These are phyloP conservation scores for Tolypocladium ovalisporum DNA, from an alignment of 2,329 filamentous ascomycete species.

Conservation along the genomic window DNA sequence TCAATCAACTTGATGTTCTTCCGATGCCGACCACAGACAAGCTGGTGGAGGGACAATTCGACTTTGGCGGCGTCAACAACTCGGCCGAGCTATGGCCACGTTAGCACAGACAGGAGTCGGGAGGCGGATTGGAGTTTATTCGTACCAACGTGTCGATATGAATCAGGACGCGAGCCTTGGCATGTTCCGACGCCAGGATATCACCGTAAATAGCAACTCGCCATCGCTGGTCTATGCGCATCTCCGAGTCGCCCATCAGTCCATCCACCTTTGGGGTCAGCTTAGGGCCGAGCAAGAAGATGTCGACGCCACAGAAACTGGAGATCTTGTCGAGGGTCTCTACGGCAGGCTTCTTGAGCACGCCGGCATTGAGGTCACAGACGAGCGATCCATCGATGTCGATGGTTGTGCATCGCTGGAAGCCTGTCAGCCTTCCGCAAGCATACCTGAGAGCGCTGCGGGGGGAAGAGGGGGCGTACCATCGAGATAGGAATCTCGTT, in stretches of 20 bases:
- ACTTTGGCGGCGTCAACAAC: conserved; percentile 71
- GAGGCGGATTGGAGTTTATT: neutral
- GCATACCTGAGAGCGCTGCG: neutral
- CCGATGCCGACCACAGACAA: conserved; percentile 84
- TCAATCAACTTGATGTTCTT: conserved; percentile 99
- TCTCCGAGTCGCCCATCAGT: conserved; percentile 66
- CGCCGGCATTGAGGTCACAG: conserved; percentile 57
- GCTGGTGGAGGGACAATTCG: conserved; percentile 78
- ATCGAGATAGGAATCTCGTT: conserved; percentile 87
- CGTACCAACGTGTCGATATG: conserved; percentile 89
- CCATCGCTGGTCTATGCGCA: conserved; percentile 82
- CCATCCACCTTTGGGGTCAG: conserved; percentile 66
- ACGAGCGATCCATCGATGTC: conserved; percentile 89
- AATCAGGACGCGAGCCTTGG: conserved; percentile 90
- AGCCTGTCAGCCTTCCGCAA: conserved; percentile 4
- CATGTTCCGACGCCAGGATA: conserved; percentile 88
- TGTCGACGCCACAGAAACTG: conserved; percentile 83
- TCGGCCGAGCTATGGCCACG: conserved; percentile 48
- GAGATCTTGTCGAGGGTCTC: conserved; percentile 82
- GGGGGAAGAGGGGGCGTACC: conserved; percentile 44
- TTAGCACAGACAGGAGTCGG: conserved; percentile 6
- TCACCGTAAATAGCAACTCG: conserved; percentile 92
- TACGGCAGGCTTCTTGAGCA: conserved; percentile 65
- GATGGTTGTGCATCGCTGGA: conserved; percentile 72
- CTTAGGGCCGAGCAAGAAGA: conserved; percentile 89